Evolutionary conservation across 768 basidiomycete genomes (phyloP), one percentile per base, ranked within the genome.

Genomic region (Heimioporus sp.): DNA sequence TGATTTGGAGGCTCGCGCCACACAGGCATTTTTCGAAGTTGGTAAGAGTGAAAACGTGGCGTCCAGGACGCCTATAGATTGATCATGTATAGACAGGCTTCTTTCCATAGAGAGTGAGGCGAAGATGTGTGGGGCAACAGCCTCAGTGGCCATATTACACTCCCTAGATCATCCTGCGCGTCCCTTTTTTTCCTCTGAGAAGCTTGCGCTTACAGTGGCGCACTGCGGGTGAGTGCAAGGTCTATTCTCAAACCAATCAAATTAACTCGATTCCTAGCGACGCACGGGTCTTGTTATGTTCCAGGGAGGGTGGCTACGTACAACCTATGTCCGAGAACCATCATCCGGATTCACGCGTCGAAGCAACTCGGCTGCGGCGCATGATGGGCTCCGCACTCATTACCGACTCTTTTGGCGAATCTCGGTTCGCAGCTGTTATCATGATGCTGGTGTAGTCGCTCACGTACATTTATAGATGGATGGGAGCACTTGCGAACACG

Each of bases 351-450:
- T 80, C 91, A 20, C 85, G 85, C 32, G 78, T 90, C 10, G 97
- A 99, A 67, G 82, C 90, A 30, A 84, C 83, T 40, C 78, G 97
- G 40, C 72, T 99, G 48, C 80, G 95, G 31, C 80, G 90, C 48
- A 90, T 93, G 83, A 93, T 91, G 83, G 89, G 93, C 11, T 86
- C 87, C 10, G 87, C 90, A 4, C 70, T 96, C 24, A 89, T 97
- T 40, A 90, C 90, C 2, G 96, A 98, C 66, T 94, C 92, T 6
- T 98, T 91, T 62, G 95, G 96, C 8, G 95, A 98, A 76, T 82
- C 86, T 30, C 76, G 95, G 83, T 91, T 66, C 70, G 73, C 64
- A 19, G 8, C 31, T 5, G 17, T 49, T 19, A 21, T 24, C 11
- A 21, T 30, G 32, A n/a, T 17, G 12, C 47, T 52, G 47, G 34